Conservation (phyloP, 2,329 filamentous ascomycete genomes). For the Rhynchosporium graminicola region DNA sequence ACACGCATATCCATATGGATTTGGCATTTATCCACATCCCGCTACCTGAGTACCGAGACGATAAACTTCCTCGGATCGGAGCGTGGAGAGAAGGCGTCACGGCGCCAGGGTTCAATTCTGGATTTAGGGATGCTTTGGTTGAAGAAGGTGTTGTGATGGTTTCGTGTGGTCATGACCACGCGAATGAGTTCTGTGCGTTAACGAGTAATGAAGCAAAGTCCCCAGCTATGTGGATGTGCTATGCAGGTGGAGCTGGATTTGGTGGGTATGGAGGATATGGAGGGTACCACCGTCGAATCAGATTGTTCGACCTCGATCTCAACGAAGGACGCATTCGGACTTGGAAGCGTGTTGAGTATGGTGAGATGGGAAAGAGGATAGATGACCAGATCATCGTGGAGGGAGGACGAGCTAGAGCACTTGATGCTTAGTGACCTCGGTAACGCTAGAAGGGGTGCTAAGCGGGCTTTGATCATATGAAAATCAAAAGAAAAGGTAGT, state of each 20-base stretch:
- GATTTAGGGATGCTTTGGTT: constrained; percentile 88
- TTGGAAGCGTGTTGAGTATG: constrained; percentile 84
- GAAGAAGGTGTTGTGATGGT: constrained; percentile 84
- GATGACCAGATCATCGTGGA: constrained; percentile 70
- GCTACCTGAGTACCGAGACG: constrained; percentile 78
- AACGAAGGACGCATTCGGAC: constrained; percentile 86
- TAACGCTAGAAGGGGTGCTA: not conserved
- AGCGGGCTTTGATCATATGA: not conserved
- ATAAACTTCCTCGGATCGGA: constrained; percentile 63
- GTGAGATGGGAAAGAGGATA: constrained; percentile 53
- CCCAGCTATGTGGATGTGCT: constrained; percentile 96
- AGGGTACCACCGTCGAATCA: constrained; percentile 77
- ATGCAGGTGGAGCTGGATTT: constrained; percentile 87
- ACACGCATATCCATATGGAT: constrained; percentile 91
- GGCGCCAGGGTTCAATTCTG: constrained; percentile 84
- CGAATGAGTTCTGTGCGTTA: constrained; percentile 93
- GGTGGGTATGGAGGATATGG: constrained; percentile 94
- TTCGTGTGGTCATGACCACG: constrained; percentile 93
- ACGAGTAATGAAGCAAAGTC: constrained; percentile 43
- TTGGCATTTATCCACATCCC: constrained; percentile 98
- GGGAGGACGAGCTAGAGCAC: constrained; percentile 45
- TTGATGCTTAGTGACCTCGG: not conserved
- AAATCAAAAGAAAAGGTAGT: not conserved
- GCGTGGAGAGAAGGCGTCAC: constrained; percentile 82
- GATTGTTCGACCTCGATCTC: constrained; percentile 91